Percentiles rank a stretch among this genome's conserved stretches.
Evolutionary conservation across 2,329 filamentous ascomycete genomes (phyloP).

Genomic region (Paecilomyces dactylethromorphus): DNA sequence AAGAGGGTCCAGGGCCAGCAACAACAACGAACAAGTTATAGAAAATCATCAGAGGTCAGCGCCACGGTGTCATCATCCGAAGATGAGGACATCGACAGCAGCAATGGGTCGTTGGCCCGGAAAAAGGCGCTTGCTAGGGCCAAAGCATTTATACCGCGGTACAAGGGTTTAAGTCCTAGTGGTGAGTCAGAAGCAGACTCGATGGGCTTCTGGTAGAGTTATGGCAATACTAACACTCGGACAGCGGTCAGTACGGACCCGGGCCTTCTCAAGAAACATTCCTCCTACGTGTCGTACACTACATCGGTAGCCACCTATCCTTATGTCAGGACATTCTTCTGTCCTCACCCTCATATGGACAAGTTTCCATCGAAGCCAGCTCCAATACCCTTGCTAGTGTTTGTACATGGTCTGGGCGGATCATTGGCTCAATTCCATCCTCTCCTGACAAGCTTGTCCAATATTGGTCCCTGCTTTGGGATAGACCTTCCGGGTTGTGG

Average conservation of each 20-base stretch:
- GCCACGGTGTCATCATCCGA: slow-evolving; percentile 28
- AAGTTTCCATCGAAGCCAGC: slow-evolving; percentile 68
- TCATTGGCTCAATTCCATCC: slow-evolving; percentile 82
- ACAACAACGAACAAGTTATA: slow-evolving; percentile 10
- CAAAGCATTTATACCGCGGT: slow-evolving; percentile 17
- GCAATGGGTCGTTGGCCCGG: slow-evolving; percentile 23
- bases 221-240: neutral
- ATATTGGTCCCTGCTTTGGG: slow-evolving; percentile 75
- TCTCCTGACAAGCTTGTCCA: slow-evolving; percentile 71
- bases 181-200: slow-evolving; percentile 14
- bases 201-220: no score
- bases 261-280: slow-evolving; percentile 71
- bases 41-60: slow-evolving; percentile 15
- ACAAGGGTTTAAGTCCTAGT: slow-evolving; percentile 20
- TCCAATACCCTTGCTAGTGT: slow-evolving; percentile 77
- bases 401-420: slow-evolving; percentile 89
- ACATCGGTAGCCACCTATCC: slow-evolving; percentile 66
- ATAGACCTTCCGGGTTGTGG: slow-evolving; percentile 91
- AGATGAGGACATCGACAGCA: slow-evolving; percentile 30
- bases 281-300: slow-evolving; percentile 63
- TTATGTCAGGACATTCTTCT: slow-evolving; percentile 74
- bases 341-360: slow-evolving; percentile 72
- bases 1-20: slow-evolving; percentile 12
- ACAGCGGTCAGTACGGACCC: slow-evolving; percentile 57
- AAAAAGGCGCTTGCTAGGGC: slow-evolving; percentile 13